Evolutionary conservation across 371 early-diverging fungal species (phyloP).

Genomic region (Racocetra persica): DNA sequence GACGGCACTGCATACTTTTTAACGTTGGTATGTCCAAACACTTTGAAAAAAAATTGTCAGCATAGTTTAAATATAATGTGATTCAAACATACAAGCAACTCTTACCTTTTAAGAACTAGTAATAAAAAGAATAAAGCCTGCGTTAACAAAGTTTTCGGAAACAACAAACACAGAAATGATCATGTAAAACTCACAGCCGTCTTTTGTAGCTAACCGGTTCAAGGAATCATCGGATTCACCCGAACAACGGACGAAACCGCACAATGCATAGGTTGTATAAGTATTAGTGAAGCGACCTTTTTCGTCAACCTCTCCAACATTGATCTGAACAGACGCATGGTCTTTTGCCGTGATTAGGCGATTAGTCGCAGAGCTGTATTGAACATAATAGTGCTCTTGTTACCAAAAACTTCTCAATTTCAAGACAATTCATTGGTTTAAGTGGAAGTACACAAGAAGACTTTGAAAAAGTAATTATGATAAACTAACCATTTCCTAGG

Average conservation of each 20-base stretch:
- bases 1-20: background rate
- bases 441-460: background rate
- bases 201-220: conserved; percentile 93
- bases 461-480: conserved; percentile 20
- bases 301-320: conserved; percentile 94
- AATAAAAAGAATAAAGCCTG: background rate
- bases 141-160: background rate
- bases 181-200: conserved; percentile 62
- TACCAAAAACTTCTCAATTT: background rate
- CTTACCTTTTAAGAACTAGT: conserved; percentile 38
- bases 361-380: conserved; percentile 84
- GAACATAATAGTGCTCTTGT: background rate
- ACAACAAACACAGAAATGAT: background rate
- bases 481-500: conserved; percentile 91
- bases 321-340: conserved; percentile 98
- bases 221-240: conserved; percentile 97
- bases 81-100: background rate
- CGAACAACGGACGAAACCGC: conserved; percentile 90
- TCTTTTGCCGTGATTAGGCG: conserved; percentile 93
- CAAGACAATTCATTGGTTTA: background rate
- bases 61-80: background rate
- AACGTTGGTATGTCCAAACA: conserved; percentile 35
- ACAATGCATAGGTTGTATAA: conserved; percentile 91
- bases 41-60: background rate
- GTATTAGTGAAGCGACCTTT: conserved; percentile 81